These are phyloP conservation scores for Fusarium marasasianum DNA, from an alignment of 2,329 filamentous ascomycete genomes.

Conservation along the genomic window DNA sequence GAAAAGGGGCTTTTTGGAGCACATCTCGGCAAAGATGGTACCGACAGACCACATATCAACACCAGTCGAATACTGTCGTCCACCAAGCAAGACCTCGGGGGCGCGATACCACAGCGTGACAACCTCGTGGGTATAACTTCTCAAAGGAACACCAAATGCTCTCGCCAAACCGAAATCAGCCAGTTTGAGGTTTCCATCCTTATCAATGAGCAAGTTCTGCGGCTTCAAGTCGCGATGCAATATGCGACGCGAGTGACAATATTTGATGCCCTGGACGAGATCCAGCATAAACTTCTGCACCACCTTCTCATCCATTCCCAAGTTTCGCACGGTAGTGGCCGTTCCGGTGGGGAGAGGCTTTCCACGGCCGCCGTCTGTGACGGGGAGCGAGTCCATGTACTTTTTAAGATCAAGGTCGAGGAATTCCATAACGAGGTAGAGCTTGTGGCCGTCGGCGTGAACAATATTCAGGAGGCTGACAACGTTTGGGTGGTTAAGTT, in stretches of 20 bases:
- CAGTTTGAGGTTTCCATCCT: constrained; percentile 87
- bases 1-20: constrained; percentile 90
- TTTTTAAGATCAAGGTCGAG: constrained; percentile 94
- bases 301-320: constrained; percentile 81
- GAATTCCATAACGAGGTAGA: constrained; percentile 93
- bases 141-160: constrained; percentile 88
- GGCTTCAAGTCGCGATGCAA: constrained; percentile 91
- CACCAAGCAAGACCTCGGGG: constrained; percentile 89
- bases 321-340: constrained; percentile 57
- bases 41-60: constrained; percentile 97
- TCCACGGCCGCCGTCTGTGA: constrained; percentile 84
- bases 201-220: constrained; percentile 87
- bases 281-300: constrained; percentile 94
- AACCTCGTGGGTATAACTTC: constrained; percentile 94
- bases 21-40: constrained; percentile 97
- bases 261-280: constrained; percentile 82
- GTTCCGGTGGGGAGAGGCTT: constrained; percentile 85
- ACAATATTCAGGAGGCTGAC: constrained; percentile 91
- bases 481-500: constrained; percentile 92
- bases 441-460: constrained; percentile 92
- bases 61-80: constrained; percentile 90
- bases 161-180: constrained; percentile 90
- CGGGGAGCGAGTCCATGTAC: constrained; percentile 91
- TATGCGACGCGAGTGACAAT: constrained; percentile 89
- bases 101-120: constrained; percentile 94